Evolutionary conservation across 306 rosid species (phyloP).

Genomic region (Coriaria nepalensis): DNA sequence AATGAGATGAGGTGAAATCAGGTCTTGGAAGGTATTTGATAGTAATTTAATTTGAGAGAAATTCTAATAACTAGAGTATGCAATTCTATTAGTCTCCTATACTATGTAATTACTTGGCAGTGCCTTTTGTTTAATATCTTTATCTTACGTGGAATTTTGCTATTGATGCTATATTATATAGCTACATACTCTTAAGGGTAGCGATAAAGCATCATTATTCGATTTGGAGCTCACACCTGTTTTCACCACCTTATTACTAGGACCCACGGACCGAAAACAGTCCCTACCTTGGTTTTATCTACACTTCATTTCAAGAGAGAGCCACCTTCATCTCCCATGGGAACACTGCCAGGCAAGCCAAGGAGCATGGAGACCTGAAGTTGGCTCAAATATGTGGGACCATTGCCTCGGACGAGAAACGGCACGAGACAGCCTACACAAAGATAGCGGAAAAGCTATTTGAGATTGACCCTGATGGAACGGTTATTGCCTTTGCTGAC

Average conservation of each 20-base stretch:
- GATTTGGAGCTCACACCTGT: no score
- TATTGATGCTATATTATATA: no score
- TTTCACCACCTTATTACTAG: slow-evolving; percentile 19
- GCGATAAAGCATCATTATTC: no score
- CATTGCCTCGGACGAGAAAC: slow-evolving; percentile 85
- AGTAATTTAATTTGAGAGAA: no score
- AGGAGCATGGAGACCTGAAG: slow-evolving; percentile 64
- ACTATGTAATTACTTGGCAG: no score
- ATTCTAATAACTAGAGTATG: no score
- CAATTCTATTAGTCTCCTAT: no score
- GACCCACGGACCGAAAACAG: slow-evolving; percentile 85
- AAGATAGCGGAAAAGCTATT: slow-evolving; percentile 76
- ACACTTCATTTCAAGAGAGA: slow-evolving; percentile 88
- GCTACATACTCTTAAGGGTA: no score
- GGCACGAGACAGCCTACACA: slow-evolving; percentile 88
- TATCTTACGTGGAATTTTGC: no score
- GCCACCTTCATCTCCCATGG: slow-evolving; percentile 90
- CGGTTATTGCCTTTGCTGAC: slow-evolving; percentile 66
- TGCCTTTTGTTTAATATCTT: no score
- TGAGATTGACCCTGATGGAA: slow-evolving; percentile 75
- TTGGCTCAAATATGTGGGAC: slow-evolving; percentile 84
- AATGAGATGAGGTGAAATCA: no score
- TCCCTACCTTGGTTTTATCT: slow-evolving; percentile 82
- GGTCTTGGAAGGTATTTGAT: no score
- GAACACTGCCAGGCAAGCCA: slow-evolving; percentile 90